phyloP scores from a whole-genome alignment of 2,329 filamentous ascomycete species.

The Chaetothyriales sp. region DNA sequence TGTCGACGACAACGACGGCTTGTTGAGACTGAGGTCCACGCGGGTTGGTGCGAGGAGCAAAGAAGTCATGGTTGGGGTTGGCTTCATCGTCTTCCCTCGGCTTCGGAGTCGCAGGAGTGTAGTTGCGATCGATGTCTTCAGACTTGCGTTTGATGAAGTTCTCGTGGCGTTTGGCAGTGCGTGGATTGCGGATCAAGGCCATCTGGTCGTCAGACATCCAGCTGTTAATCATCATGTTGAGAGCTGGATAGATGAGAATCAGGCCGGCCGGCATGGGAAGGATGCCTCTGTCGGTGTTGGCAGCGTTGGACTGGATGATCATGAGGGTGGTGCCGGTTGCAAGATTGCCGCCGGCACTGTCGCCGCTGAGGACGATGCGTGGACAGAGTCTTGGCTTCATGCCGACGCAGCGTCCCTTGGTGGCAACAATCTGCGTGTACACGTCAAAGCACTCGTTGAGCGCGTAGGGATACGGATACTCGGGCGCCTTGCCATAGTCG shows the following conservation, averaged over 20 bases:
- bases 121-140: conserved; percentile 48
- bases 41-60: conserved; percentile 20
- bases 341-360: conserved; percentile 72
- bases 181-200: conserved; percentile 66
- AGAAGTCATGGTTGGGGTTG: conserved; percentile 21
- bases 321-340: conserved; percentile 73
- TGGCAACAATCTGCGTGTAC: conserved; percentile 60
- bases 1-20: conserved; percentile 22
- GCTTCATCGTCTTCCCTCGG: conserved; percentile 59
- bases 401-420: conserved; percentile 61
- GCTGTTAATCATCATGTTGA: conserved; percentile 96
- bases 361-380: conserved; percentile 59
- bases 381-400: conserved; percentile 53
- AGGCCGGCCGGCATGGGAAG: conserved; percentile 67
- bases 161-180: conserved; percentile 49
- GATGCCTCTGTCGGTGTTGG: conserved; percentile 30
- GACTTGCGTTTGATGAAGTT: conserved; percentile 71
- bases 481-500: conserved; percentile 79
- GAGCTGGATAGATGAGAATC: conserved; percentile 71
- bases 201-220: conserved; percentile 99
- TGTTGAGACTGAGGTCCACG: conserved; percentile 17
- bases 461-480: conserved; percentile 72
- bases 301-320: conserved; percentile 62
- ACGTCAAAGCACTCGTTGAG: conserved; percentile 80
- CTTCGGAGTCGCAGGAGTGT: conserved; percentile 69